Evolutionary conservation across 2,329 filamentous ascomycete genomes (phyloP).

Genomic region (Pestalotiopsis fici): DNA sequence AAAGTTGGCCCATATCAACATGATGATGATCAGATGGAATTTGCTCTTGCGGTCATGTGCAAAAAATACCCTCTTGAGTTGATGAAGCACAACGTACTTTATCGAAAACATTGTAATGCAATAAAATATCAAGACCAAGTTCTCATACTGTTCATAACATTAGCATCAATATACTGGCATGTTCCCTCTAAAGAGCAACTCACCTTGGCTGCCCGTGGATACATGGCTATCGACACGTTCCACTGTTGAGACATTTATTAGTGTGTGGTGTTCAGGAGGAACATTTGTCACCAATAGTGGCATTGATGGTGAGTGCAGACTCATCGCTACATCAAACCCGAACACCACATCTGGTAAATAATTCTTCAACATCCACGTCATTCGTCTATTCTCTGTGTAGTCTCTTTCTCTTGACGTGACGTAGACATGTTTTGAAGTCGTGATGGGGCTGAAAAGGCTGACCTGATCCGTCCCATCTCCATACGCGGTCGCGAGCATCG

Average conservation of each 20-base stretch:
- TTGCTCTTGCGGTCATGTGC: slow-evolving; percentile 1
- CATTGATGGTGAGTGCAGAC: too few relatives aligned
- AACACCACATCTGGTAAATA: too few relatives aligned
- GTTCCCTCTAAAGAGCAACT: not conserved
- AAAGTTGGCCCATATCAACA: slow-evolving; percentile 12
- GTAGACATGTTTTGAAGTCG: too few relatives aligned
- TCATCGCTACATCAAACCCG: too few relatives aligned
- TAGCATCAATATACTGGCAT: not conserved
- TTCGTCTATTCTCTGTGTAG: too few relatives aligned
- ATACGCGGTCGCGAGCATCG: not conserved
- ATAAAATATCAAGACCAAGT: slow-evolving; percentile 15
- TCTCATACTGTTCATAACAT: slow-evolving; percentile 8
- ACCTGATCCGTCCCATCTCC: not conserved
- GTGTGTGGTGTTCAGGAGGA: too few relatives aligned
- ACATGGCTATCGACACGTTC: not conserved
- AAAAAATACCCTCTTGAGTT: slow-evolving; percentile 17
- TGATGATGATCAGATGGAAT: slow-evolving; percentile 1
- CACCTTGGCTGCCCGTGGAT: not conserved
- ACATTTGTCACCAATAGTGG: too few relatives aligned
- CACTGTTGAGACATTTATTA: not conserved
- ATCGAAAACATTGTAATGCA: slow-evolving; percentile 10
- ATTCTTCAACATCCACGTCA: too few relatives aligned
- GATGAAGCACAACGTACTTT: slow-evolving; percentile 17
- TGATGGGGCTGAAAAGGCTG: not conserved
- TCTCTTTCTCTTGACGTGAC: too few relatives aligned